These are phyloP conservation scores for Bothriochloa decipiens DNA, from an alignment of 176 grass and related monocot genomes.

Conservation along the genomic window DNA sequence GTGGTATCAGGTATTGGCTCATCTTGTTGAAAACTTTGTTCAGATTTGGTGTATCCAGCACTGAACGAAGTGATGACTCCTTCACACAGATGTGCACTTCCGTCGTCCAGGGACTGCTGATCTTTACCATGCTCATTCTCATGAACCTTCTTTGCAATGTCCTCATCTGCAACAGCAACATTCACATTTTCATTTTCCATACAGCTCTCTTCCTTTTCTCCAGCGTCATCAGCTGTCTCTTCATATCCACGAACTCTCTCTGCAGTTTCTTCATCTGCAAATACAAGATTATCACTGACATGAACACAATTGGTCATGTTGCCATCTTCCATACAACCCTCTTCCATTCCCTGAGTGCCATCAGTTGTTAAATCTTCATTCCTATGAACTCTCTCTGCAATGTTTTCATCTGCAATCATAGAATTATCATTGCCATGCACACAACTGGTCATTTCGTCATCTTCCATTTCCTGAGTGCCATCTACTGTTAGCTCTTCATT, in stretches of 20 bases:
- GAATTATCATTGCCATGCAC: background rate
- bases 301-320: conserved; percentile 4
- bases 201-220: conserved; percentile 44
- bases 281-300: conserved; percentile 9
- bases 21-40: conserved; percentile 48
- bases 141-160: conserved; percentile 13
- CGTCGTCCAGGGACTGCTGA: background rate
- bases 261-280: background rate
- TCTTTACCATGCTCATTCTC: conserved; percentile 29
- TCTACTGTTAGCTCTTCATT: background rate
- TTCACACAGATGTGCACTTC: conserved; percentile 46
- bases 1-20: conserved; percentile 5
- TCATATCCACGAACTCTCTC: conserved; percentile 13
- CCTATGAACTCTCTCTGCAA: background rate
- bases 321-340: conserved; percentile 13
- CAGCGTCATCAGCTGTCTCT: background rate
- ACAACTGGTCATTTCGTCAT: background rate
- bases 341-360: conserved; percentile 41
- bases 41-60: conserved; percentile 45
- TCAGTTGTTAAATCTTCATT: conserved; percentile 18
- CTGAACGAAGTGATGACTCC: conserved; percentile 47
- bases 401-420: background rate
- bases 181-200: conserved; percentile 18
- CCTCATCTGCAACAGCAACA: conserved; percentile 18
- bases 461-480: conserved; percentile 31